A percentile compares a stretch with the other conserved stretches of the same genome.
phyloP scores from a whole-genome alignment of 768 basidiomycete species.

The Leccinum aurantiacum region DNA sequence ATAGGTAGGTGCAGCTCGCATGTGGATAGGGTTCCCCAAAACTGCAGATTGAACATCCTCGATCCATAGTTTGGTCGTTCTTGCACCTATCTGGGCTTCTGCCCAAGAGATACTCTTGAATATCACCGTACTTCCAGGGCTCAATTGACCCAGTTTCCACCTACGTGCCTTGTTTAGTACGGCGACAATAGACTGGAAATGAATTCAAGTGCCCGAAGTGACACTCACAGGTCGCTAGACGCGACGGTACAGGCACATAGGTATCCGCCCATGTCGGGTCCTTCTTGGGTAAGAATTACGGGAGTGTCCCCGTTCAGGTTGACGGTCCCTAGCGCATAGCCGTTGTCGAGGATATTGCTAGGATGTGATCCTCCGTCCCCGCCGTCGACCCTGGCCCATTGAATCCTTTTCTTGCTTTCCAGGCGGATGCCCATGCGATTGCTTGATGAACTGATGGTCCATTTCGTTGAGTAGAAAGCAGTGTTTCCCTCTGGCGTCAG shows the following conservation, averaged over 20 bases:
- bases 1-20: neutral
- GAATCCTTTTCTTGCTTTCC: constrained; percentile 41
- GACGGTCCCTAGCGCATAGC: constrained; percentile 52
- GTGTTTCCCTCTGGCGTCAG: constrained; percentile 47
- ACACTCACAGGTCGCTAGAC: constrained; percentile 48
- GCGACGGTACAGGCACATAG: constrained; percentile 55
- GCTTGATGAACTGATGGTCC: constrained; percentile 55
- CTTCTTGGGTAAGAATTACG: constrained; percentile 60
- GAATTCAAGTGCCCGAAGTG: neutral
- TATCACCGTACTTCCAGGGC: constrained; percentile 52
- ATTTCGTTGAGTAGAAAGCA: constrained; percentile 51
- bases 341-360: constrained; percentile 64
- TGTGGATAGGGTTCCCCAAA: neutral
- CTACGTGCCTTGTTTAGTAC: constrained; percentile 29
- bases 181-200: neutral
- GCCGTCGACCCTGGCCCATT: constrained; percentile 56
- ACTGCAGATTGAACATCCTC: constrained; percentile 18
- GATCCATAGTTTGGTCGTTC: constrained; percentile 34
- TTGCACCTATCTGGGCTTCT: constrained; percentile 34
- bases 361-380: constrained; percentile 71
- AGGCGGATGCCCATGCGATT: constrained; percentile 67
- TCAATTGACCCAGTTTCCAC: constrained; percentile 69
- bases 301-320: constrained; percentile 73
- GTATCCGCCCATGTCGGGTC: constrained; percentile 65
- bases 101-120: constrained; percentile 52